Evolutionary conservation across 352 stramenopile genomes (phyloP).

Genomic region (Pythium sukuiense): DNA sequence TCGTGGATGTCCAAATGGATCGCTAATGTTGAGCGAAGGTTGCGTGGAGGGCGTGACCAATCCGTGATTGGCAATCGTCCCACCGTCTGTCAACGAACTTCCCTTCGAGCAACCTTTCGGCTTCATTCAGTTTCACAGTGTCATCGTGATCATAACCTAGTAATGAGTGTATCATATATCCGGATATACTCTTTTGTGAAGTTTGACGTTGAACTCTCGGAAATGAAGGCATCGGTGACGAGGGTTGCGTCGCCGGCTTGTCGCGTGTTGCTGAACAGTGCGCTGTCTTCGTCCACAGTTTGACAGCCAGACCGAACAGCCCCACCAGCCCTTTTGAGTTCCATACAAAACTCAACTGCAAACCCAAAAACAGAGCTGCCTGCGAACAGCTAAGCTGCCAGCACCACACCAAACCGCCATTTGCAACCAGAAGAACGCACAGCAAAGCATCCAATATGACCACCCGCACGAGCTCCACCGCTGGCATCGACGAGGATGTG

Average conservation of each 20-base stretch:
- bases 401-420: neutral
- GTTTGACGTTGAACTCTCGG: constrained; percentile 22
- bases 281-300: constrained; percentile 23
- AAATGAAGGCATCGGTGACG: constrained; percentile 16
- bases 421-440: neutral
- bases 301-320: constrained; percentile 5
- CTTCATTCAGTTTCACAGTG: constrained; percentile 8
- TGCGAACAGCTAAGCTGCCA: no score
- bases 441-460: constrained; percentile 35
- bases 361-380: neutral
- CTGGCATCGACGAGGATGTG: constrained; percentile 28
- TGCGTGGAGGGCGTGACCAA: constrained; percentile 8
- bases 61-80: constrained; percentile 6
- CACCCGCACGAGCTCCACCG: constrained; percentile 37
- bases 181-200: neutral
- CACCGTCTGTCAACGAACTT: constrained; percentile 22
- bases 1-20: constrained; percentile 14
- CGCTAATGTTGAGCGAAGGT: constrained; percentile 15
- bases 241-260: constrained; percentile 25
- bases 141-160: neutral
- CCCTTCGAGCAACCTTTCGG: constrained; percentile 4
- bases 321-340: constrained; percentile 11
- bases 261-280: constrained; percentile 14
- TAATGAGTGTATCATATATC: no score
- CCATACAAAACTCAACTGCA: neutral